These are phyloP conservation scores for Boletus coccyginus DNA, from an alignment of 768 basidiomycete genomes.

Conservation along the genomic window DNA sequence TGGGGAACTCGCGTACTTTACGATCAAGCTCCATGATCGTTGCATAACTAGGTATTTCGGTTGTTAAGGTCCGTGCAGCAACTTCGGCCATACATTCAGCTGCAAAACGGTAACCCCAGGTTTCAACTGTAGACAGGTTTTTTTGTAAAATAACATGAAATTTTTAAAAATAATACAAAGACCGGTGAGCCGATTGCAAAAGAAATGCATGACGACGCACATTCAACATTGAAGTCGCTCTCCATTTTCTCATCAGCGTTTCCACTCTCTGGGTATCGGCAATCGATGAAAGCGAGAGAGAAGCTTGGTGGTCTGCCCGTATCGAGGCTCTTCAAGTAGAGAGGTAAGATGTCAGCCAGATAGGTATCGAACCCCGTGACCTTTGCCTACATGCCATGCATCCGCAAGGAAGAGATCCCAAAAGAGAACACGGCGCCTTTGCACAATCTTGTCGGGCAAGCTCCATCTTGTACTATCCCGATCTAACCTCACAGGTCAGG, in stretches of 20 bases:
- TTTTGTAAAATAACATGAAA: no score
- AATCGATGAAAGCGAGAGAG: slow-evolving; percentile 64
- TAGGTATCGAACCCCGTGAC: neutral
- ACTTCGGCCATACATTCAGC: slow-evolving; percentile 65
- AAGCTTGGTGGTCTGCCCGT: slow-evolving; percentile 73
- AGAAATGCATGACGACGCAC: slow-evolving; percentile 21
- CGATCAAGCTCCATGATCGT: slow-evolving; percentile 67
- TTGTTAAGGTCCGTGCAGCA: slow-evolving; percentile 55
- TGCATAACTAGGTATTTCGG: slow-evolving; percentile 60
- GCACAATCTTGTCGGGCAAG: slow-evolving; percentile 58
- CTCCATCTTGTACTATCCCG: slow-evolving; percentile 67
- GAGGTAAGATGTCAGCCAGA: slow-evolving; percentile 8
- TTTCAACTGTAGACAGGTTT: slow-evolving; percentile 41
- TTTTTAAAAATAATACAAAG: neutral
- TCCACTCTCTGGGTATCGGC: slow-evolving; percentile 48
- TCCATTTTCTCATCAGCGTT: slow-evolving; percentile 13
- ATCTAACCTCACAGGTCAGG: slow-evolving; percentile 34
- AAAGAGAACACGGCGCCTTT: slow-evolving; percentile 65
- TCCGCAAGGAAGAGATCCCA: slow-evolving; percentile 79
- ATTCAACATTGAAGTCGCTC: slow-evolving; percentile 21
- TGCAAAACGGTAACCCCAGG: slow-evolving; percentile 65
- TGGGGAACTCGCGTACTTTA: slow-evolving; percentile 63
- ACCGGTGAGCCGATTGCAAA: neutral
- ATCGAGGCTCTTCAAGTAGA: slow-evolving; percentile 51
- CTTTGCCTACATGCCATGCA: slow-evolving; percentile 54